These are phyloP conservation scores for Lithospermum erythrorhizon DNA, from an alignment of 257 asterid species.

Conservation along the genomic window DNA sequence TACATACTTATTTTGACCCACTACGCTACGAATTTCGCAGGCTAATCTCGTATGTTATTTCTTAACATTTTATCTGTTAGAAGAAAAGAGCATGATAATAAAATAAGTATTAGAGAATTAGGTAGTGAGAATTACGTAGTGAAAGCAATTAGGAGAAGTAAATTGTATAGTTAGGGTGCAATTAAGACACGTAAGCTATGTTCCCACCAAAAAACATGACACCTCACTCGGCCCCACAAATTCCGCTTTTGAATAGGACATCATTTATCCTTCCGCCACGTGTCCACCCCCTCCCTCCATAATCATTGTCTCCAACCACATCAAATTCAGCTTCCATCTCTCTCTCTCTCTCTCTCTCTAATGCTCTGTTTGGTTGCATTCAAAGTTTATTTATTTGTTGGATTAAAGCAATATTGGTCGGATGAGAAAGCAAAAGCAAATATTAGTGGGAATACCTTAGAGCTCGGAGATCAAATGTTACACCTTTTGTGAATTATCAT, in stretches of 20 bases:
- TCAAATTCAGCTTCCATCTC: background rate
- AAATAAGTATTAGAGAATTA: no score
- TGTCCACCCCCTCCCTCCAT: conserved; percentile 9
- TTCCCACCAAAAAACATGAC: background rate
- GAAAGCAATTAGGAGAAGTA: no score
- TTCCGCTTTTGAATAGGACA: conserved; percentile 12
- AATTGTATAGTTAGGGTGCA: no score
- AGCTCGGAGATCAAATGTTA: conserved; percentile 3
- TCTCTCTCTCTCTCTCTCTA: no score
- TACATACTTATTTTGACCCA: no score
- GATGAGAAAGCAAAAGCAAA: background rate
- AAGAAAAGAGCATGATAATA: no score
- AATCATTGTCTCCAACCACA: background rate
- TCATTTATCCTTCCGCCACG: conserved; percentile 2
- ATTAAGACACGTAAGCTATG: background rate
- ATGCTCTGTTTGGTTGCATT: no score
- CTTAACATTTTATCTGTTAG: no score
- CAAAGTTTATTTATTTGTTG: background rate
- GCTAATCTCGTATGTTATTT: no score
- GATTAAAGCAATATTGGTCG: background rate
- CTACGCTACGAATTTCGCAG: no score
- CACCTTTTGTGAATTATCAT: no score
- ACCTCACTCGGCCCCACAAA: background rate
- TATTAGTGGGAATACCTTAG: background rate
- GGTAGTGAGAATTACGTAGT: no score